phyloP scores from a whole-genome alignment of 257 asterid species.

The Lithospermum erythrorhizon region DNA sequence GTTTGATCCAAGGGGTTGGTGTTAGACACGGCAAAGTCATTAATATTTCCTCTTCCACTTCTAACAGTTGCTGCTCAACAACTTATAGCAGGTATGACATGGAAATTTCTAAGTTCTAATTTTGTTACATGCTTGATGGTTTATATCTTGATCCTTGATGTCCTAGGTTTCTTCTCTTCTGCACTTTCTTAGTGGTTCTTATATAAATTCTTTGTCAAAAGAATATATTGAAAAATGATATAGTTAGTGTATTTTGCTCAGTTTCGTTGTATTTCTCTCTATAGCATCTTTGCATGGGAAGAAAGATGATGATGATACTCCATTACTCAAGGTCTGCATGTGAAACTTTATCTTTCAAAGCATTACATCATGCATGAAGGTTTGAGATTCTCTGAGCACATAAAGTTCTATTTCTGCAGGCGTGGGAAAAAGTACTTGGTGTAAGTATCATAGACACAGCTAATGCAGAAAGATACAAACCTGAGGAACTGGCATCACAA shows the following conservation, averaged over 20 bases:
- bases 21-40: slow-evolving; percentile 63
- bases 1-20: slow-evolving; percentile 46
- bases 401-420: slow-evolving; percentile 33
- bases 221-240: neutral
- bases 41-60: slow-evolving; percentile 71
- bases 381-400: slow-evolving; percentile 11
- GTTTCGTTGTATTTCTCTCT: slow-evolving; percentile 8
- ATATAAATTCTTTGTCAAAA: neutral
- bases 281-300: slow-evolving; percentile 52
- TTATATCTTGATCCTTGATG: neutral
- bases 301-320: slow-evolving; percentile 31
- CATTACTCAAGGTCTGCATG: slow-evolving; percentile 45
- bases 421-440: slow-evolving; percentile 73
- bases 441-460: slow-evolving; percentile 58
- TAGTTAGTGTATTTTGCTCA: neutral
- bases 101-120: slow-evolving; percentile 5
- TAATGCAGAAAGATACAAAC: slow-evolving; percentile 51
- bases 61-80: slow-evolving; percentile 80
- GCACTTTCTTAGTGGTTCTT: neutral
- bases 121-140: neutral
- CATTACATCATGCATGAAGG: neutral
- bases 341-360: slow-evolving; percentile 11
- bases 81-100: slow-evolving; percentile 67
- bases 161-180: neutral
- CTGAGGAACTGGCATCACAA: slow-evolving; percentile 62